Evolutionary conservation across 768 basidiomycete species (phyloP).

Genomic region (Suillus hirtellus): DNA sequence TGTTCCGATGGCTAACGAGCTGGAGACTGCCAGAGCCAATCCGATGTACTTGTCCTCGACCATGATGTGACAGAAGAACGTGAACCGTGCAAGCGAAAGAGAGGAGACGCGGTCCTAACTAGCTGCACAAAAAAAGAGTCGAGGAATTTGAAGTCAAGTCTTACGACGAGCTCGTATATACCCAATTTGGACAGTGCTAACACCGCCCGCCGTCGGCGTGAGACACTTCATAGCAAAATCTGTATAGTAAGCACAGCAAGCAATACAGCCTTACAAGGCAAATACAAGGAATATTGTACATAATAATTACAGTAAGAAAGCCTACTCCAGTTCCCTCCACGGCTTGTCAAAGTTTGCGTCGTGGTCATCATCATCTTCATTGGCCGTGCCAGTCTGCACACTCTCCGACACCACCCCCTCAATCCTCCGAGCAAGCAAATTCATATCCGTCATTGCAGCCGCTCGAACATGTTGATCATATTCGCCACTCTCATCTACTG

Average conservation of each 20-base stretch:
- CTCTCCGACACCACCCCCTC: constrained; percentile 30
- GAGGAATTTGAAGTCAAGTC: neutral
- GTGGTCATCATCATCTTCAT: constrained; percentile 14
- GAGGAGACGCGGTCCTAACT: constrained; percentile 1
- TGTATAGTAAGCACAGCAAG: neutral
- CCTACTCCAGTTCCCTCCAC: constrained; percentile 43
- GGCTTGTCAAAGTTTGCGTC: constrained; percentile 40
- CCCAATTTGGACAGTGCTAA: neutral
- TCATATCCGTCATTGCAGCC: constrained; percentile 41
- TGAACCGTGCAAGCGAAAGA: neutral
- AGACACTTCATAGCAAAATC: neutral
- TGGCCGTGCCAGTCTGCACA: constrained; percentile 12
- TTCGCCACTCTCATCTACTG: constrained; percentile 38
- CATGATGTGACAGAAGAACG: constrained; percentile 38
- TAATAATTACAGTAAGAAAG: neutral
- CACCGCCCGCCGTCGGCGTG: neutral
- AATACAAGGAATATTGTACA: neutral
- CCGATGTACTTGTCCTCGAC: constrained; percentile 97
- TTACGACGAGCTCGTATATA: neutral
- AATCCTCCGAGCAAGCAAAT: constrained; percentile 41
- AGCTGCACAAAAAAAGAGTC: neutral
- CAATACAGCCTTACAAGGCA: neutral
- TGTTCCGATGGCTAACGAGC: constrained; percentile 86
- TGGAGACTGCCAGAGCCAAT: constrained; percentile 81
- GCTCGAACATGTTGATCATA: constrained; percentile 40